Evolutionary conservation across 2,329 filamentous ascomycete species (phyloP).

Genomic region (Didymella sp.): DNA sequence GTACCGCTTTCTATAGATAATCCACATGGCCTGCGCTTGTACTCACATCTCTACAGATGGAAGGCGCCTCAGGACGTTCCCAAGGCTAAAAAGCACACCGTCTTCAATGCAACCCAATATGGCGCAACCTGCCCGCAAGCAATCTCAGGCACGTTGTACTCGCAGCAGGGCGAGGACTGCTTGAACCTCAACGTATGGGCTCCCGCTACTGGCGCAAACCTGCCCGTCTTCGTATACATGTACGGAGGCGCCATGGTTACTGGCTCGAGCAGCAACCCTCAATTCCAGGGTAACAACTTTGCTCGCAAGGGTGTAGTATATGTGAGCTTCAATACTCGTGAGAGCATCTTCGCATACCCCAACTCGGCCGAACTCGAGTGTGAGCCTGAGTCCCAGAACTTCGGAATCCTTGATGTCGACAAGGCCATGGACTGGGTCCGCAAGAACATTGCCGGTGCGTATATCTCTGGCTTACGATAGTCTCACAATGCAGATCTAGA

Average conservation of each 20-base stretch:
- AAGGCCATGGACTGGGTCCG: conserved; percentile 48
- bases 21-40: neutral
- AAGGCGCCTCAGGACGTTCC: conserved; percentile 26
- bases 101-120: conserved; percentile 30
- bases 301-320: conserved; percentile 35
- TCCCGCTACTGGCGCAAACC: conserved; percentile 21
- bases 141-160: conserved; percentile 29
- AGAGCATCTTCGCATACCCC: conserved; percentile 52
- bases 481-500: neutral
- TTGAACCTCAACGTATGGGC: conserved; percentile 48
- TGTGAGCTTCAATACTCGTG: conserved; percentile 39
- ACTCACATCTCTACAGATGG: conserved; percentile 24
- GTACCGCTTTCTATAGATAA: neutral
- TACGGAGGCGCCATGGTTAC: conserved; percentile 55
- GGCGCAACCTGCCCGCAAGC: conserved; percentile 36
- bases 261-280: conserved; percentile 51
- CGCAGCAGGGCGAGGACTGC: conserved; percentile 46
- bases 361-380: conserved; percentile 49
- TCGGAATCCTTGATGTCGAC: conserved; percentile 49
- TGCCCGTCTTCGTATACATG: conserved; percentile 53
- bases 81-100: conserved; percentile 15
- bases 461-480: no score
- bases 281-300: conserved; percentile 52
- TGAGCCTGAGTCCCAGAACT: conserved; percentile 33
- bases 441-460: conserved; percentile 41